Evolutionary conservation across 192 early-diverging fungal genomes (phyloP).

Genomic region (Coemansia sp.): DNA sequence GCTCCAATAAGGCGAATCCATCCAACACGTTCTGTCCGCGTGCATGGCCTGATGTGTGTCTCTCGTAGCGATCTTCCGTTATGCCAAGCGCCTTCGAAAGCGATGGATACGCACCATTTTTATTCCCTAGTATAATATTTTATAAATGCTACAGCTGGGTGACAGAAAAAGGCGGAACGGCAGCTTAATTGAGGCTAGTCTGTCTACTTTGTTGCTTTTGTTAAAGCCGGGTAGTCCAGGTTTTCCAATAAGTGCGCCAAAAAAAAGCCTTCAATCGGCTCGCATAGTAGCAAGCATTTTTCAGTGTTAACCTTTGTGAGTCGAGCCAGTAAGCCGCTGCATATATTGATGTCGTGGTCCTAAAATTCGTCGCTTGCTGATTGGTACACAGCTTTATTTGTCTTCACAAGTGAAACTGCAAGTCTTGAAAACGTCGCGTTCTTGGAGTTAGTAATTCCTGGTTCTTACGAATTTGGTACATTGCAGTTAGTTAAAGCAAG

Average conservation of each 20-base stretch:
- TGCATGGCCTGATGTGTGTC: background rate
- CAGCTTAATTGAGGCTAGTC: background rate
- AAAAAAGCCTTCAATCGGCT: background rate
- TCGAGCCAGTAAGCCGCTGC: background rate
- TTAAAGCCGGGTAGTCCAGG: background rate
- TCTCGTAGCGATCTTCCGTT: conserved; percentile 9
- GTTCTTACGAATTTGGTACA: too few relatives aligned
- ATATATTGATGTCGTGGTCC: too few relatives aligned
- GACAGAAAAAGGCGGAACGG: conserved; percentile 33
- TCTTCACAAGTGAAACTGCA: too few relatives aligned
- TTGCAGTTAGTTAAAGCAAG: too few relatives aligned
- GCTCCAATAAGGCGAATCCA: conserved; percentile 2
- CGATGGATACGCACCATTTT: conserved; percentile 50
- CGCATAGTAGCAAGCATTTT: background rate
- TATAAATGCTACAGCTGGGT: conserved; percentile 27
- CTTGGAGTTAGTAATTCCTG: too few relatives aligned
- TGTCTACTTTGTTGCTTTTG: conserved; percentile 1
- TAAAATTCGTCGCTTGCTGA: background rate
- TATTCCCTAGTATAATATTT: conserved; percentile 14
- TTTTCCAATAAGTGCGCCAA: background rate
- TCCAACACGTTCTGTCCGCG: background rate
- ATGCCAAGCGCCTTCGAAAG: background rate
- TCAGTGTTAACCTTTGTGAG: background rate
- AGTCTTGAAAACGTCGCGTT: background rate
- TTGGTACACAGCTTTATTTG: background rate